These are phyloP conservation scores for Agrocybe pediades DNA, from an alignment of 768 basidiomycete genomes.

Conservation along the genomic window DNA sequence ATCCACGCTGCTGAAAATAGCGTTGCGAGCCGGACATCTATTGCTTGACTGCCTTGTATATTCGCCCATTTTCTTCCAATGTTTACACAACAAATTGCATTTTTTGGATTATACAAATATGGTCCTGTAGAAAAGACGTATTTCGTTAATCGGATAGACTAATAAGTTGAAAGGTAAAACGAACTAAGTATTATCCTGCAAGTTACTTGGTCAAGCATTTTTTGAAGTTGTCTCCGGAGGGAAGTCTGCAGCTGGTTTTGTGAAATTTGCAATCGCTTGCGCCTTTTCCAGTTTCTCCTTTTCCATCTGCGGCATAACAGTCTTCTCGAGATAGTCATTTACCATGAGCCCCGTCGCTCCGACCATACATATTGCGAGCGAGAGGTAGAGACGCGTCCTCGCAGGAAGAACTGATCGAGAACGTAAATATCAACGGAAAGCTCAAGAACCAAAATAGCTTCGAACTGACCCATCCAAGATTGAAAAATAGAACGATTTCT, in stretches of 20 bases:
- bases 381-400: conserved; percentile 51
- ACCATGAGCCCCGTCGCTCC: conserved; percentile 47
- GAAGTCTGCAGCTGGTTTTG: background rate
- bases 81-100: background rate
- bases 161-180: no score
- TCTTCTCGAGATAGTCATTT: conserved; percentile 55
- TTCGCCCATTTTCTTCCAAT: background rate
- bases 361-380: conserved; percentile 47
- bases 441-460: background rate
- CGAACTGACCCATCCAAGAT: conserved; percentile 37
- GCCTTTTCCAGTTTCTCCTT: background rate
- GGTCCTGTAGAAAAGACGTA: no score
- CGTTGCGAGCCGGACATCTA: background rate
- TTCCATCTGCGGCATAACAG: conserved; percentile 24
- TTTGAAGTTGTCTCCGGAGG: background rate
- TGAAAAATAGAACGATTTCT: conserved; percentile 33
- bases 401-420: conserved; percentile 49
- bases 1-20: conserved; percentile 6
- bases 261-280: background rate
- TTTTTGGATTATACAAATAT: background rate
- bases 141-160: no score
- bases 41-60: background rate
- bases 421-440: background rate
- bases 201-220: background rate
- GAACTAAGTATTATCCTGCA: no score